phyloP scores from a whole-genome alignment of 768 basidiomycete species.

The Inosperma sp. region DNA sequence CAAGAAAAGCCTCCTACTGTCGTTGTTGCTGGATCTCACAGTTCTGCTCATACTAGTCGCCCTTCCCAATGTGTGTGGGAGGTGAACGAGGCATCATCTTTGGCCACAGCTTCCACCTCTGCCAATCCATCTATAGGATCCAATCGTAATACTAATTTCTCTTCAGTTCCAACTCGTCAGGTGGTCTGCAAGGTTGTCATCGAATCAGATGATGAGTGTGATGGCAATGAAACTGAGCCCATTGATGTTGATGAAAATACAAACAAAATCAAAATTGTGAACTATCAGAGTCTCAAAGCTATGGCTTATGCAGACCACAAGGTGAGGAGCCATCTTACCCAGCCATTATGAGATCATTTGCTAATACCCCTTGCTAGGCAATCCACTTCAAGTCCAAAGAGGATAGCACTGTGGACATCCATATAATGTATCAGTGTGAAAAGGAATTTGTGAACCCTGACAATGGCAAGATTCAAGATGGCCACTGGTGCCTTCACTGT shows the following conservation, averaged over 20 bases:
- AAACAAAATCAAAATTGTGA: background rate
- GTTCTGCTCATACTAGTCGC: background rate
- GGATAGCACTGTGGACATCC: background rate
- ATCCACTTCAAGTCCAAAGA: slow-evolving; percentile 1
- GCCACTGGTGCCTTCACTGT: background rate
- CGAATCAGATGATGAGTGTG: background rate
- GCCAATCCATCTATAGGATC: background rate
- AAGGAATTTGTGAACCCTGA: background rate
- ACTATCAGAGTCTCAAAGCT: slow-evolving; percentile 1
- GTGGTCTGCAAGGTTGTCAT: background rate
- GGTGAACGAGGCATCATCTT: background rate
- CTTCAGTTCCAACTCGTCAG: background rate
- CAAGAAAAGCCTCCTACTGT: background rate
- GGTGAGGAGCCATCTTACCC: background rate
- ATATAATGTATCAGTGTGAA: background rate
- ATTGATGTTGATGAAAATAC: background rate
- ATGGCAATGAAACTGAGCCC: slow-evolving; percentile 1
- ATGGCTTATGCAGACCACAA: slow-evolving; percentile 2
- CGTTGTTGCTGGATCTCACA: background rate
- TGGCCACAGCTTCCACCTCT: slow-evolving; percentile 1
- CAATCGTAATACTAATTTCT: background rate
- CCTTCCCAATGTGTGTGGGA: background rate
- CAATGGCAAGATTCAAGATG: slow-evolving; percentile 1
- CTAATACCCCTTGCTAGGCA: background rate
- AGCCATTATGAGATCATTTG: background rate